Conservation (phyloP, 805 yeast genomes). For the Nakazawaea wickerhamii region DNA sequence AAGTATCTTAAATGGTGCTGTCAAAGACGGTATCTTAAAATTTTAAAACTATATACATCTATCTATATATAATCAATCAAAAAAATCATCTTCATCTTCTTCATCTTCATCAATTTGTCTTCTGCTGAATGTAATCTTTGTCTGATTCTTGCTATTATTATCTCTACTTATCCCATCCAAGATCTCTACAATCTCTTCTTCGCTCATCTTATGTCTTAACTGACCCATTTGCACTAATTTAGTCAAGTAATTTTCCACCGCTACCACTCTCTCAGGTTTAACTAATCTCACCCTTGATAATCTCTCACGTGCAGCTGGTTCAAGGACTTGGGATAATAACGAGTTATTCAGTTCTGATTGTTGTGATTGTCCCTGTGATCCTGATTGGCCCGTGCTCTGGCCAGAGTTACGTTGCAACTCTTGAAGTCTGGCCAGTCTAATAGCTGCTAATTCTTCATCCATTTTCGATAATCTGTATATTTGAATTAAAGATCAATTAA, state of each 20-base stretch:
- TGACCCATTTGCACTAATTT: constrained; percentile 75
- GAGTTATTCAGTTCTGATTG: constrained; percentile 17
- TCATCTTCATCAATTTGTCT: constrained; percentile 27
- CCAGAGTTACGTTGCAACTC: constrained; percentile 63
- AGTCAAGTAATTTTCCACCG: constrained; percentile 76
- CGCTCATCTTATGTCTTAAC: constrained; percentile 65
- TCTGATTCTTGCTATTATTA: constrained; percentile 50
- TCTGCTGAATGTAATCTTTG: constrained; percentile 62
- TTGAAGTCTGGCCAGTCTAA: constrained; percentile 85
- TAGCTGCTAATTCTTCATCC: constrained; percentile 91
- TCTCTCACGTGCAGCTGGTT: constrained; percentile 82
- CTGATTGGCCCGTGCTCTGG: constrained; percentile 1
- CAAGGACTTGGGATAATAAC: constrained; percentile 62
- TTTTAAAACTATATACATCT: too few relatives aligned
- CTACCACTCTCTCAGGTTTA: constrained; percentile 83
- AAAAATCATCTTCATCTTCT: constrained; percentile 39
- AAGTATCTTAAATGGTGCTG: constrained; percentile 35
- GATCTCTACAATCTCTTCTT: constrained; percentile 76
- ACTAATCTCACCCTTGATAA: constrained; percentile 82
- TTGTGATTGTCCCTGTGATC: neutral
- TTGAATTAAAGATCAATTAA: too few relatives aligned
- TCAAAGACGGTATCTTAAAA: constrained; percentile 9
- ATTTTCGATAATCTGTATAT: constrained; percentile 38
- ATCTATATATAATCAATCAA: constrained; percentile 30
- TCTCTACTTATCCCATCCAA: constrained; percentile 78